A percentile compares a stretch with the other conserved stretches of the same genome.
Evolutionary conservation across 2,329 filamentous ascomycete genomes (phyloP).

Genomic region (Paracamarosporium sp.): DNA sequence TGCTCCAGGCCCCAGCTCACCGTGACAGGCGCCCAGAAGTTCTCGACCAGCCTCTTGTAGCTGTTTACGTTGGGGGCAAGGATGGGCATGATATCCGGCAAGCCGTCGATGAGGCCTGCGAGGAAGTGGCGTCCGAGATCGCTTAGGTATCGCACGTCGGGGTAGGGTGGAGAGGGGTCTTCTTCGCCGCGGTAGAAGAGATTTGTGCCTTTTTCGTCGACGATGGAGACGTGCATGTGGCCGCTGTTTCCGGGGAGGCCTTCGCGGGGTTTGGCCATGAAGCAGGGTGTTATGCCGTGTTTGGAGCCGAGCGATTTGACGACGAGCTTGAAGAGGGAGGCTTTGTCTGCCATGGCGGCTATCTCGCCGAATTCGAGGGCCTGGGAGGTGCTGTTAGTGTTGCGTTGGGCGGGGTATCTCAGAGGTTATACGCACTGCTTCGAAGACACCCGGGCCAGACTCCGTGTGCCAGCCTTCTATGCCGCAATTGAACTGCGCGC

Average conservation of each 20-base stretch:
- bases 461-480: slow-evolving; percentile 98
- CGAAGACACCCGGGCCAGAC: slow-evolving; percentile 91
- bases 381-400: slow-evolving; percentile 42
- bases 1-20: slow-evolving; percentile 98
- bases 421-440: slow-evolving; percentile 66
- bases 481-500: slow-evolving; percentile 76
- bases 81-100: slow-evolving; percentile 95
- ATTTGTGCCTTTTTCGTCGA: slow-evolving; percentile 81
- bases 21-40: slow-evolving; percentile 98
- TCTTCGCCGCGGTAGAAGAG: slow-evolving; percentile 76
- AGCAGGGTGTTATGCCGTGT: slow-evolving; percentile 92
- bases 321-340: slow-evolving; percentile 91
- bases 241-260: slow-evolving; percentile 93
- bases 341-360: slow-evolving; percentile 87
- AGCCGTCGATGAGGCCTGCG: slow-evolving; percentile 83
- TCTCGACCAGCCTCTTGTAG: slow-evolving; percentile 97
- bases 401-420: slow-evolving; percentile 12
- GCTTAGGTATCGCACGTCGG: slow-evolving; percentile 76
- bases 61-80: slow-evolving; percentile 95
- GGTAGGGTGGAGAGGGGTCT: slow-evolving; percentile 67
- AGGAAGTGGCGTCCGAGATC: slow-evolving; percentile 93
- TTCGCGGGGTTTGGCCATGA: slow-evolving; percentile 96
- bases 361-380: slow-evolving; percentile 90
- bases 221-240: slow-evolving; percentile 92
- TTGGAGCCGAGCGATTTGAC: slow-evolving; percentile 88